Evolutionary conservation across 2,329 filamentous ascomycete species (phyloP).

Genomic region (Ceratocystis papillata): DNA sequence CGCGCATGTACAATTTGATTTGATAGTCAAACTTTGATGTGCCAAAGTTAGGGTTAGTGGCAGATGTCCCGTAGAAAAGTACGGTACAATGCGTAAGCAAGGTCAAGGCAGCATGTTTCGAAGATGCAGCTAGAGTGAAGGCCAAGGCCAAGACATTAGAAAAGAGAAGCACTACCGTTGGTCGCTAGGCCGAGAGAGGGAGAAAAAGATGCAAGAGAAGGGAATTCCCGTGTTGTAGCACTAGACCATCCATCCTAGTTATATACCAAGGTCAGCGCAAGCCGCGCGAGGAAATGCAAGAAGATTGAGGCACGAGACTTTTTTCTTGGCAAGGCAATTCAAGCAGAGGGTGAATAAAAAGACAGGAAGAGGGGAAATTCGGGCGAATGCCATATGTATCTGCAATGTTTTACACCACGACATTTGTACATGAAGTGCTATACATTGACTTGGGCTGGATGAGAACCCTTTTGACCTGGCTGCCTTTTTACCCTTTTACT

Average conservation of each 20-base stretch:
- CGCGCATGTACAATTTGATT: not conserved
- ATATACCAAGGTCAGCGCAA: not conserved
- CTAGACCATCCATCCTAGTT: not conserved
- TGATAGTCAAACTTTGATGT: not conserved
- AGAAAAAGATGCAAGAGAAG: not conserved
- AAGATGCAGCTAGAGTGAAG: not conserved
- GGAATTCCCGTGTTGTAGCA: conserved; percentile 9
- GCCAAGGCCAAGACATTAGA: not conserved
- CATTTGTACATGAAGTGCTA: not conserved
- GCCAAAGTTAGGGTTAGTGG: not conserved
- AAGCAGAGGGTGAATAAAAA: not conserved
- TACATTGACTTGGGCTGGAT: not conserved
- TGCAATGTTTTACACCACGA: not conserved
- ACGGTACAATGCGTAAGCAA: not conserved
- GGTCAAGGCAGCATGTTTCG: conserved; percentile 1
- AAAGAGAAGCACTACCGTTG: not conserved
- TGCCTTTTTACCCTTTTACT: too few species aligned
- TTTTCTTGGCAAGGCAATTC: not conserved
- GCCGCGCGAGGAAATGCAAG: not conserved
- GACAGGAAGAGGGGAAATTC: not conserved
- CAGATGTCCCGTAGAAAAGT: not conserved
- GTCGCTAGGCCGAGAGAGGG: not conserved
- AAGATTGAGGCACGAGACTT: not conserved
- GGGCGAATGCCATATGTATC: not conserved
- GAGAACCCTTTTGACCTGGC: not conserved